Base-by-base conservation (phyloP, 495 filamentous ascomycete species). In the Lepraria neglecta region DNA sequence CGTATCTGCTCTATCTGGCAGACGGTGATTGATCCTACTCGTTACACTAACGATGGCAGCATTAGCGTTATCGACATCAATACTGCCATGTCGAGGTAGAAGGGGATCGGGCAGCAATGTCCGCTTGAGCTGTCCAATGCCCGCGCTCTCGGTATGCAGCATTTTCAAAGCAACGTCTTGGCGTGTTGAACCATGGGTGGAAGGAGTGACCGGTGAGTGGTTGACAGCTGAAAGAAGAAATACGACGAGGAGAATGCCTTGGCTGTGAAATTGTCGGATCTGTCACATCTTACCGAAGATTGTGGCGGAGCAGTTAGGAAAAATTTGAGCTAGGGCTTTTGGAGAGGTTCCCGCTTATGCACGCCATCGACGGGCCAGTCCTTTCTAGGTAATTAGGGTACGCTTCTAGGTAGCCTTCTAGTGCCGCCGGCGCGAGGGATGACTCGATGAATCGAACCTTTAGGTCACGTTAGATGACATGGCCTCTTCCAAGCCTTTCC, bases 301-400 rank as follows among this genome's bases (percentile, higher is more conserved):
- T 35, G 51, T 54, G 51, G 51, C 51, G 51, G 51, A 54, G 51
- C 31, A 33, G 0, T 0, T 4, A 35, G 2, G 12, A 17, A n/a
- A 54, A 19, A 21, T 0, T 14, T 12, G 0, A 5, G 51, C 15
- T 35, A n/a, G 51, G 51, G 30, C 12, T 2, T 17, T 38, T 54
- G 51, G 51, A 12, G 51, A 15, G n/a, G 51, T 54, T 54, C 51
- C 51, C 51, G 51, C 51, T 38, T 54, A 54, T 54, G 51, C 51
- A 54, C 31, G 51, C 10, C 31, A 54, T 54, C 51, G 15, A 10
- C 3, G 30, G 31, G 31, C 35, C 6, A 38, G 35, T 38, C 35
- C 35, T 1, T 5, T 38, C 31, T 33, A 38, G 12, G 6, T 54
- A 3, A 17, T 14, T 5, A n/a, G 15, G 44, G 2, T 38, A 0